These are phyloP conservation scores for Cutaneotrichosporon cutaneum DNA, from an alignment of 1,284 basidiomycete genomes.

Conservation along the genomic window DNA sequence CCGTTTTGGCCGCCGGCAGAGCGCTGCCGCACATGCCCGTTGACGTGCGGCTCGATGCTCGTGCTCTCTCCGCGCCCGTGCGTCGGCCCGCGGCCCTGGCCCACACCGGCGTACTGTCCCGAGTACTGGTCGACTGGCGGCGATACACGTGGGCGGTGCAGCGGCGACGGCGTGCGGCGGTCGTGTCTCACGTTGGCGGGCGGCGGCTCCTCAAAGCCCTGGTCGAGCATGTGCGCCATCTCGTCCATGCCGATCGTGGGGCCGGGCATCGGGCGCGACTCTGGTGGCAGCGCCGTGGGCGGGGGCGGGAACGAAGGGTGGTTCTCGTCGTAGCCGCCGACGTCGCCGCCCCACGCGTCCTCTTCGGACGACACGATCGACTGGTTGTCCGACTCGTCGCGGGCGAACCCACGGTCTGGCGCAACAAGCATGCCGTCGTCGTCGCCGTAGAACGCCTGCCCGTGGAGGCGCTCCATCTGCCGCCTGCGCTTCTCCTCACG, in stretches of 20 bases:
- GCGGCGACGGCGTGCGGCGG: constrained; percentile 31
- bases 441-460: constrained; percentile 55
- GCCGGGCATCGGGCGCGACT: constrained; percentile 57
- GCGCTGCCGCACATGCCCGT: constrained; percentile 47
- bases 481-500: constrained; percentile 81
- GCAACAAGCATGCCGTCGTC: constrained; percentile 52
- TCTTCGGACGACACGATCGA: constrained; percentile 85
- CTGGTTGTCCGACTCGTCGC: constrained; percentile 57
- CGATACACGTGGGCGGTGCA: constrained; percentile 24
- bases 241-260: constrained; percentile 70
- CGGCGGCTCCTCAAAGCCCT: constrained; percentile 71
- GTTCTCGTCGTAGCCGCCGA: constrained; percentile 76
- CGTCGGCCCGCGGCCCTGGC: neutral
- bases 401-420: constrained; percentile 35
- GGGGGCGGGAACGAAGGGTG: constrained; percentile 74
- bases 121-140: neutral
- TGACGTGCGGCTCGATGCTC: constrained; percentile 9
- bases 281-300: constrained; percentile 66
- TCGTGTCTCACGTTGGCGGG: constrained; percentile 25
- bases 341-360: constrained; percentile 77
- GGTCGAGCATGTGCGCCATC: constrained; percentile 82
- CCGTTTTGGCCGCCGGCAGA: constrained; percentile 32
- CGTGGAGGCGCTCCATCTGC: constrained; percentile 68
- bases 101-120: constrained; percentile 12
- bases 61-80: constrained; percentile 1